A percentile compares a stretch with the other conserved stretches of the same genome.
Conservation (phyloP, 139 green algal genomes). For the Medakamo hakoo region DNA sequence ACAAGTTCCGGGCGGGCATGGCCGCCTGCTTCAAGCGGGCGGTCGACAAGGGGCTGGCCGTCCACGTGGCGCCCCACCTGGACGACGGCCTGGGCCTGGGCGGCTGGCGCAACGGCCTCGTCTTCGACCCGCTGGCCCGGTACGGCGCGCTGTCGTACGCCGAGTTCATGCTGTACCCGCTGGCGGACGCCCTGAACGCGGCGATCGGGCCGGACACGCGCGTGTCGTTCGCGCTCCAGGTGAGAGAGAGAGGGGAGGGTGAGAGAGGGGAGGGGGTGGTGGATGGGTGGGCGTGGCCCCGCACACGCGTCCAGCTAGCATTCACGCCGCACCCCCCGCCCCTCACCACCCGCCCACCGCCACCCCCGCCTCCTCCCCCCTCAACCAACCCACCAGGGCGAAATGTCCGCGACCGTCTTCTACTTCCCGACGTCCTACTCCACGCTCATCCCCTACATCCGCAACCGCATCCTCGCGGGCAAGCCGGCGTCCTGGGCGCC, state of each 20-base stretch:
- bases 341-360: no score
- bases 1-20: slow-evolving; percentile 3
- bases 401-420: slow-evolving; percentile 32
- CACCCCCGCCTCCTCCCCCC: no score
- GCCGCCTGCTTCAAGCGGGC: slow-evolving; percentile 4
- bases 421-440: slow-evolving; percentile 14
- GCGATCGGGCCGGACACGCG: not conserved
- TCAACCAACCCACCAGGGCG: slow-evolving; percentile 18
- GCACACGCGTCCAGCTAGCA: no score
- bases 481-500: not conserved
- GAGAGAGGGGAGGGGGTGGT: no score
- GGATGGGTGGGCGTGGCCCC: no score
- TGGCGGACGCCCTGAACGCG: slow-evolving; percentile 14
- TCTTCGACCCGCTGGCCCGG: slow-evolving; percentile 20
- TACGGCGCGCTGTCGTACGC: slow-evolving; percentile 22
- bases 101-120: slow-evolving; percentile 30
- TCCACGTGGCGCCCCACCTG: slow-evolving; percentile 8
- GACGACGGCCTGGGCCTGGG: slow-evolving; percentile 15
- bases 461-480: slow-evolving; percentile 2
- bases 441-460: slow-evolving; percentile 9
- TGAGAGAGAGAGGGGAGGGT: no score
- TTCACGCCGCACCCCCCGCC: no score
- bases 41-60: slow-evolving; percentile 1
- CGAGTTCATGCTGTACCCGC: slow-evolving; percentile 20
- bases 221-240: slow-evolving; percentile 6